Evolutionary conservation across 2,329 filamentous ascomycete genomes (phyloP), one percentile per base, ranked within the genome.

Genomic region (Setomelanomma holmii): DNA sequence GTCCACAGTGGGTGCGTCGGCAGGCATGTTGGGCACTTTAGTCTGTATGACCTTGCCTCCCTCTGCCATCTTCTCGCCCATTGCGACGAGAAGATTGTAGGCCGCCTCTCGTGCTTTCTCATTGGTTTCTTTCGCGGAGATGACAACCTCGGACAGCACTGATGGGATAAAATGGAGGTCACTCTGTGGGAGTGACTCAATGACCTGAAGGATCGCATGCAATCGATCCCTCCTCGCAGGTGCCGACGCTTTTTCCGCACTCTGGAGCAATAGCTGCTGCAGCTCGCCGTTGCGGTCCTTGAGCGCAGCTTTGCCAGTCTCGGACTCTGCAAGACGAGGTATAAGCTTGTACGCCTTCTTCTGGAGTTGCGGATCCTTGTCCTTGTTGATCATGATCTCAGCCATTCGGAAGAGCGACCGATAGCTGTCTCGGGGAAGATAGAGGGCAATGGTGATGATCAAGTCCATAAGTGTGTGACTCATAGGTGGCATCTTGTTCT

Each of bases 281-380:
- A 99, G 80, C 68, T 97, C 92, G 0, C 76, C 75, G 61, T 86
- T 91, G 47, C 93, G 86, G 67, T 93, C 88, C 57, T 83, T 76
- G 1, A 99, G 82, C 3, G 93, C 93, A n/a, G 80, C 77, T 61
- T 84, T 86, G 40, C 95, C 95, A 42, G 83, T 84, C 27, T 90
- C 85, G 1, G 93, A 96, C 59, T 90, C 89, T 1, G 90, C 89
- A 35, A 99, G 84, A 48, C 95, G 88, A 3, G 95, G 93, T 44
- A 99, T 96, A 45, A 99, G 84, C 80, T 98, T 98, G 81, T 99
- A 99, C 0, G 95, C 93, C 78, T 99, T 99, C 85, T 99, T 99
- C 75, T 98, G 93, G 30, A 99, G 80, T 74, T 98, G 93, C 8
- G 93, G 89, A 69, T 98, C 93, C 33, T 90, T 84, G 49, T 89